Percentiles rank a stretch among this genome's conserved stretches.
These are phyloP conservation scores for Senecio squalidus DNA, from an alignment of 140 eudicot species.

Conservation along the genomic window DNA sequence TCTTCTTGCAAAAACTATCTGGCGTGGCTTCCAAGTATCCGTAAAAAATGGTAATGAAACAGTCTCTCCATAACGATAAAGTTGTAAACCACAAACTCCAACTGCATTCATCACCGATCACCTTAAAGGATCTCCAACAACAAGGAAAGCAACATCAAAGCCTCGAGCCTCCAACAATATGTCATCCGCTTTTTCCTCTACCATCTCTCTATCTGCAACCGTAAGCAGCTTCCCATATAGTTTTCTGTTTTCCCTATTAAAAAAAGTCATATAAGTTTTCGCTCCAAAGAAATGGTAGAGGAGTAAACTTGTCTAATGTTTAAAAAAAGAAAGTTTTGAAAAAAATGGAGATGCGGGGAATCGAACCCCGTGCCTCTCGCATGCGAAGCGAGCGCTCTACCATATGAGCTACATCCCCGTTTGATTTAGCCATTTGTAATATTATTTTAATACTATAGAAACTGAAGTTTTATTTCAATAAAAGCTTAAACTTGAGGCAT, in stretches of 20 bases:
- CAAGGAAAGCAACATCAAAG: conserved; percentile 83
- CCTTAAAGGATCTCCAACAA: conserved; percentile 98
- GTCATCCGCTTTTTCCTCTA: conserved; percentile 78
- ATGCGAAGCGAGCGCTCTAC: conserved; percentile 99
- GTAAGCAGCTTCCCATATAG: conserved; percentile 74
- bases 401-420: conserved; percentile 99
- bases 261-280: not conserved
- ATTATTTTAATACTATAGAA: too few species aligned
- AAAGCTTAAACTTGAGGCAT: too few species aligned
- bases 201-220: conserved; percentile 86
- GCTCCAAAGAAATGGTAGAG: too few species aligned
- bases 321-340: not conserved
- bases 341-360: conserved; percentile 90
- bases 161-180: conserved; percentile 63
- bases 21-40: conserved; percentile 87
- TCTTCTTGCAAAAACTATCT: conserved; percentile 89
- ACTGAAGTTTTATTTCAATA: not conserved
- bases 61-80: conserved; percentile 94
- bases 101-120: conserved; percentile 90
- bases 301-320: not conserved
- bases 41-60: conserved; percentile 90
- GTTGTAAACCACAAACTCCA: conserved; percentile 92
- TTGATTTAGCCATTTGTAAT: not conserved
- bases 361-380: conserved; percentile 99
- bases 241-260: conserved; percentile 64